phyloP scores from a whole-genome alignment of 192 early-diverging fungal genomes.

The Coemansia sp. region DNA sequence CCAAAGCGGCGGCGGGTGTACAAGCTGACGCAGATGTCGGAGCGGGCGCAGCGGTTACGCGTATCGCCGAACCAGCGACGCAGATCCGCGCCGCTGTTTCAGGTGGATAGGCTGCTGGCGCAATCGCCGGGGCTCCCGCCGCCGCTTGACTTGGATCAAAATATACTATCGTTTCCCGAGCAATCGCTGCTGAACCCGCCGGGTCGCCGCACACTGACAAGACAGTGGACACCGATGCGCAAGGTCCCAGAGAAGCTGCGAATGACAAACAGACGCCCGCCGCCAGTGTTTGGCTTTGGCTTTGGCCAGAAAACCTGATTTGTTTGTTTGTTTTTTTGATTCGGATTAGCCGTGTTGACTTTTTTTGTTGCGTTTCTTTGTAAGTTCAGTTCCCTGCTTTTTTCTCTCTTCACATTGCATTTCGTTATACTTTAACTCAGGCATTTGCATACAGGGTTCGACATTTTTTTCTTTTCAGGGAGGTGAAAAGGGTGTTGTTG shows the following conservation, averaged over 20 bases:
- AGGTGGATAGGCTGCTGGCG: neutral
- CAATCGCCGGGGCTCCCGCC: conserved; percentile 8
- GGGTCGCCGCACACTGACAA: neutral
- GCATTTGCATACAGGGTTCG: neutral
- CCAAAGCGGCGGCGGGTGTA: conserved; percentile 7
- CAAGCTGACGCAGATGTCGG: conserved; percentile 15
- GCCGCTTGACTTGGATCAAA: conserved; percentile 13
- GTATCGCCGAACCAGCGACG: conserved; percentile 16
- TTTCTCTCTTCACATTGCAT: neutral
- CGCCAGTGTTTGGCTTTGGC: neutral
- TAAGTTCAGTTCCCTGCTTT: neutral
- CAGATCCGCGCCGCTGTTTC: neutral
- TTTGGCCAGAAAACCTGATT: neutral
- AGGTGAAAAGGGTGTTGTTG: neutral
- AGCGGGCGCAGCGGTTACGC: conserved; percentile 14
- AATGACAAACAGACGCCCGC: neutral
- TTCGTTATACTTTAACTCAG: neutral
- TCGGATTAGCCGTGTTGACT: neutral
- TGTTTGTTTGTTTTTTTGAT: neutral
- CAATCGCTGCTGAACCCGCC: neutral
- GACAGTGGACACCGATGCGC: neutral
- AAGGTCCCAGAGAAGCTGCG: neutral
- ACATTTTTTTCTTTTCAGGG: neutral
- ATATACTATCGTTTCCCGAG: conserved; percentile 13
- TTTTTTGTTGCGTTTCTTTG: neutral